Evolutionary conservation across 768 basidiomycete genomes (phyloP), one percentile per base, ranked within the genome.

Genomic region (Suillus alpinus): DNA sequence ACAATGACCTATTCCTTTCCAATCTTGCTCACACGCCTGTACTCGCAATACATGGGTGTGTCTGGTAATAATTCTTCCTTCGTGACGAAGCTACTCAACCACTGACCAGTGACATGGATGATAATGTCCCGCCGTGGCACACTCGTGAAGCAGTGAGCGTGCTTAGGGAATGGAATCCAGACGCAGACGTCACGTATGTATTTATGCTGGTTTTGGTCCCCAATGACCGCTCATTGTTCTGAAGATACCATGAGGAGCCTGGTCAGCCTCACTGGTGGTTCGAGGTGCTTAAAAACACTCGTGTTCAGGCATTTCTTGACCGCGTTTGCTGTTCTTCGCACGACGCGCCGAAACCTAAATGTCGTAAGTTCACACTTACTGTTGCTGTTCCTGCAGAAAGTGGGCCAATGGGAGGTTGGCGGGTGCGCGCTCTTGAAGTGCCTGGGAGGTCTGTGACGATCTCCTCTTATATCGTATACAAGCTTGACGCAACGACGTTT

Each of bases 51-150:
- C 89, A 96, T 66, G 95, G 91, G 91, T 87, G 66, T 64, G 81
- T 64, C 23, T 26, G 51, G 31, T n/a, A 52, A 56, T 56, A 29
- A 32, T 20, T 55, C 40, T 13, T 41, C 40, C 12, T 41, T 20
- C 46, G 20, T 6, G 16, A 16, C 4, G 9, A 37, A 37, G 36
- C 23, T 53, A 16, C 16, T 37, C 23, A 36, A 37, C 23, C 14
- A 37, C 40, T 6, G n/a, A 14, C 39, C 65, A 91, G 91, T 20
- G 90, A 89, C 3, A 78, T 78, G 40, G 95, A 97, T 68, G 84
- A 87, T 41, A 95, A 97, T 62, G 95, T 97, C 4, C 93, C 94
- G 1, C 83, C 86, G 0, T 92, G 92, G 85, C 94, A 96, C 65
- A 84, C 86, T 2, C 82, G 94, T 23, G 86, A 88, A 69, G 76